phyloP scores from a whole-genome alignment of 805 yeast genomes.

The Candida easanensis region DNA sequence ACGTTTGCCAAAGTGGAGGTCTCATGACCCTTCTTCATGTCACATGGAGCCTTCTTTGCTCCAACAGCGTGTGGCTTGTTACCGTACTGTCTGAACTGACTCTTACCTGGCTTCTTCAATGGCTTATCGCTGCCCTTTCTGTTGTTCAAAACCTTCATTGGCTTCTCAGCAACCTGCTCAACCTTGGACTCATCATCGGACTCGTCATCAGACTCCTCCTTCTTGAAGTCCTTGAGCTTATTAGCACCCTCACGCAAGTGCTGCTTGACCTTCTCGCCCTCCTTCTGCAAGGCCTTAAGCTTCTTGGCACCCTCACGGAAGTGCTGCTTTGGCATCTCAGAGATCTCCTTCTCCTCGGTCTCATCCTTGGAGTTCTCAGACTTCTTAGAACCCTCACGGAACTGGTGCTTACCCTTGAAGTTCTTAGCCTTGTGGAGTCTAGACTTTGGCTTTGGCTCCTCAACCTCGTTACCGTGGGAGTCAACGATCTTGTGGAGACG shows the following conservation, averaged over 20 bases:
- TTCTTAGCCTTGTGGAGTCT: conserved; percentile 4
- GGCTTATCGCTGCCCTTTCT: not conserved
- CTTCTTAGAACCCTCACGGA: not conserved
- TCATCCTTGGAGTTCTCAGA: not conserved
- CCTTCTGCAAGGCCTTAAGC: too few species aligned
- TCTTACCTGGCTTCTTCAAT: too few species aligned
- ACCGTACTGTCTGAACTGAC: conserved; percentile 2
- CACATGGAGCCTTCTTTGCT: conserved; percentile 6
- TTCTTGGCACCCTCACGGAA: too few species aligned
- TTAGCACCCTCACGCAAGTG: too few species aligned
- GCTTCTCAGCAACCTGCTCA: not conserved
- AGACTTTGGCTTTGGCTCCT: conserved; percentile 2
- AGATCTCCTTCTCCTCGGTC: not conserved
- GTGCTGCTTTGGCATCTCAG: too few species aligned
- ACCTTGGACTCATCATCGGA: not conserved
- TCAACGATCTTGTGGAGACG: conserved; percentile 7
- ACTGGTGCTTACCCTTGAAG: conserved; percentile 6
- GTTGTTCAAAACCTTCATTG: not conserved
- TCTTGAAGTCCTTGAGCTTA: too few species aligned
- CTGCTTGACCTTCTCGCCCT: too few species aligned
- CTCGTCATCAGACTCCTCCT: not conserved
- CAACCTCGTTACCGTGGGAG: conserved; percentile 6
- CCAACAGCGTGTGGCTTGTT: conserved; percentile 8
- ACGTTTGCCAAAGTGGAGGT: not conserved
- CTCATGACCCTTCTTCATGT: conserved; percentile 1